Evolutionary conservation across 768 basidiomycete genomes (phyloP).

Genomic region (Arthromyces matolae): DNA sequence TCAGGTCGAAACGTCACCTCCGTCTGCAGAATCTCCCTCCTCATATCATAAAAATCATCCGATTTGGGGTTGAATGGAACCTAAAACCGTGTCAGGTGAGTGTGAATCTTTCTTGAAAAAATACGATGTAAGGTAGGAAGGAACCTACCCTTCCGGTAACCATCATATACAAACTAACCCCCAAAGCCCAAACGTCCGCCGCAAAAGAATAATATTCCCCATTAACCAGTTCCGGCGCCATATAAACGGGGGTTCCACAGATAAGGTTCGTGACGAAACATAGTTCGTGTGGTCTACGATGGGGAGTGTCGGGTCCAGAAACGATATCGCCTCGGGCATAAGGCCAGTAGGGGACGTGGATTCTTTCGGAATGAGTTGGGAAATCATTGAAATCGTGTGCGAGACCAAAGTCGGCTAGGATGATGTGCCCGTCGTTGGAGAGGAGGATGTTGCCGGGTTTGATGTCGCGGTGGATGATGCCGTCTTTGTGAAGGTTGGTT

Average conservation of each 20-base stretch:
- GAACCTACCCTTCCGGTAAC: slow-evolving; percentile 50
- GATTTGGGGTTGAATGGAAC: slow-evolving; percentile 19
- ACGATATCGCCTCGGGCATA: no score
- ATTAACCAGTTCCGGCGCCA: slow-evolving; percentile 29
- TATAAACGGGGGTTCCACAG: slow-evolving; percentile 29
- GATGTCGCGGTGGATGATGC: slow-evolving; percentile 32
- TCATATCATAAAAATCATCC: slow-evolving; percentile 1
- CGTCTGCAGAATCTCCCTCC: slow-evolving; percentile 21
- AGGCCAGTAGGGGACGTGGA: slow-evolving; percentile 31
- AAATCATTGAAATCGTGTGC: slow-evolving; percentile 23
- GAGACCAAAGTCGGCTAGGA: slow-evolving; percentile 31
- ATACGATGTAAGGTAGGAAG: not conserved
- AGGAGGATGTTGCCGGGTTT: slow-evolving; percentile 32
- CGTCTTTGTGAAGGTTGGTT: slow-evolving; percentile 27
- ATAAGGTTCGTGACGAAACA: slow-evolving; percentile 22
- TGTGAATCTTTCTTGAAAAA: not conserved
- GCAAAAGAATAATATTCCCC: slow-evolving; percentile 26
- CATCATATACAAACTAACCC: slow-evolving; percentile 69
- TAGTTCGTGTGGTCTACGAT: slow-evolving; percentile 22
- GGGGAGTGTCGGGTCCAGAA: slow-evolving; percentile 13
- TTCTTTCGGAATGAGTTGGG: slow-evolving; percentile 25
- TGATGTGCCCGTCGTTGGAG: slow-evolving; percentile 27
- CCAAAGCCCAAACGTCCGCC: slow-evolving; percentile 76
- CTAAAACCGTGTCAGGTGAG: slow-evolving; percentile 15
- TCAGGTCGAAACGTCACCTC: slow-evolving; percentile 17